phyloP scores from a whole-genome alignment of 1,284 basidiomycete genomes.

The Papiliotrema terrestris region DNA sequence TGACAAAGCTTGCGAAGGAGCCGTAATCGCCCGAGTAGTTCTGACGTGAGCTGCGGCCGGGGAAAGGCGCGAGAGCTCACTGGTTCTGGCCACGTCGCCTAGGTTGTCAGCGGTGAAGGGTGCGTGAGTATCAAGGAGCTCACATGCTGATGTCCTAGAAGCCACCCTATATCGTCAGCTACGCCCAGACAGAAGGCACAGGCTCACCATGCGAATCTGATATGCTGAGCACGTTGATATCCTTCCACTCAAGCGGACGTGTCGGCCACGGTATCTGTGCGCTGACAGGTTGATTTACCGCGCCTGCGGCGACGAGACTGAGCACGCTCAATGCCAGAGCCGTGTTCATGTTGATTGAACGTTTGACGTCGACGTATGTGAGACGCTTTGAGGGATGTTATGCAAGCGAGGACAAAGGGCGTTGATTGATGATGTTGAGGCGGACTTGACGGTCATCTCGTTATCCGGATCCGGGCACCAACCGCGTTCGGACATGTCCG shows the following conservation, averaged over 20 bases:
- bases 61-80: conserved; percentile 21
- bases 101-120: background rate
- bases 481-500: too few relatives aligned
- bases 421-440: too few relatives aligned
- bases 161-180: conserved; percentile 33
- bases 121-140: background rate
- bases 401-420: too few relatives aligned
- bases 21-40: conserved; percentile 65
- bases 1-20: conserved; percentile 73
- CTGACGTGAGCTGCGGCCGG: conserved; percentile 15
- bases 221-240: conserved; percentile 47
- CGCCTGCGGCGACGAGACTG: background rate
- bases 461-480: too few relatives aligned
- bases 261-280: conserved; percentile 42
- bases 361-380: too few relatives aligned
- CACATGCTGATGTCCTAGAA: conserved; percentile 48
- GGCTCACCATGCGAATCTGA: conserved; percentile 47
- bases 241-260: conserved; percentile 42
- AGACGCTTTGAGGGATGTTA: too few relatives aligned
- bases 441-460: too few relatives aligned
- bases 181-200: background rate
- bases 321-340: background rate
- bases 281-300: too few relatives aligned
- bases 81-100: conserved; percentile 50
- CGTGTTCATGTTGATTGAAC: background rate